phyloP scores from a whole-genome alignment of 257 asterid genomes.

The Solanum infundibuliforme region DNA sequence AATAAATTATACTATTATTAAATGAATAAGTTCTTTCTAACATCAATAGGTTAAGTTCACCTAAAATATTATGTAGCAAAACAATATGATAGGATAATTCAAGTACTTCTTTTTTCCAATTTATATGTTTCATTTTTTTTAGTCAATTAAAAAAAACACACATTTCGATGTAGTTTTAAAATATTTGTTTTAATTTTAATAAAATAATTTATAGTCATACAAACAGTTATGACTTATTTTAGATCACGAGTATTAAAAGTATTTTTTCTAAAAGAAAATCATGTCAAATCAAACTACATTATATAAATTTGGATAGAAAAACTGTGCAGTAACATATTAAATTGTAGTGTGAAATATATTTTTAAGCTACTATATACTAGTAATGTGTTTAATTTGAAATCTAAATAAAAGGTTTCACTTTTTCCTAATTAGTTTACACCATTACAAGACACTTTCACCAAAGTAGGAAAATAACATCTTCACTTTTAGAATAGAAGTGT shows the following conservation, averaged over 20 bases:
- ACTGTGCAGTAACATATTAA: neutral
- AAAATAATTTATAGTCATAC: too few species aligned
- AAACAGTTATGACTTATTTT: too few species aligned
- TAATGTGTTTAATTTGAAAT: neutral
- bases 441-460: neutral
- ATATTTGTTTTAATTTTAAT: too few species aligned
- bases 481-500: neutral
- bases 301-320: neutral
- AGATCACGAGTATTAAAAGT: neutral
- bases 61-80: neutral
- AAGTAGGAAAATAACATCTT: neutral
- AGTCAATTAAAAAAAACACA: too few species aligned
- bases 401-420: neutral
- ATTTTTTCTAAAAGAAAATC: too few species aligned
- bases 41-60: neutral
- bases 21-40: neutral
- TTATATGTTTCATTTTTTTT: too few species aligned
- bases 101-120: too few species aligned
- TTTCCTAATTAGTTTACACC: neutral
- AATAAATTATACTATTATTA: too few species aligned
- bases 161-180: too few species aligned
- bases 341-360: neutral
- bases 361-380: neutral
- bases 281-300: neutral
- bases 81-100: too few species aligned